phyloP scores from a whole-genome alignment of 2,329 filamentous ascomycete genomes.

The Microcera coccophila region DNA sequence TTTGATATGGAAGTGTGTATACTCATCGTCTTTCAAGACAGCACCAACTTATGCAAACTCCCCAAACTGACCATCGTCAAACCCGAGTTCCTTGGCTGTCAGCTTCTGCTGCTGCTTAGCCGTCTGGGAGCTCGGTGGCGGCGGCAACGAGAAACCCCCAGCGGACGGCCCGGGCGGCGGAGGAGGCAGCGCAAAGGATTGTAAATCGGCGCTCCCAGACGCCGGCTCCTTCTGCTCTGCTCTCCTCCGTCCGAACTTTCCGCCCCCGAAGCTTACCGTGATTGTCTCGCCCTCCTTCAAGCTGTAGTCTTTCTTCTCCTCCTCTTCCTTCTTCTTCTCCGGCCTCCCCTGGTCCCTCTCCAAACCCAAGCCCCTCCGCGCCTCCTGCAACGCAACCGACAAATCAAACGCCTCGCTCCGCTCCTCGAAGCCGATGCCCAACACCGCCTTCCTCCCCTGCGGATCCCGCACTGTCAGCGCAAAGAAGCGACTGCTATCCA shows the following conservation, averaged over 20 bases:
- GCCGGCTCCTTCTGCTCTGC: constrained; percentile 27
- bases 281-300: constrained; percentile 89
- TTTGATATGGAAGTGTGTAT: neutral
- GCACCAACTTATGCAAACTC: constrained; percentile 70
- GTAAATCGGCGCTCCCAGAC: constrained; percentile 29
- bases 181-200: constrained; percentile 70
- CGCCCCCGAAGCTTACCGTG: constrained; percentile 69
- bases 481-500: constrained; percentile 81
- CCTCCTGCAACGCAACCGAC: constrained; percentile 73
- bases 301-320: constrained; percentile 62
- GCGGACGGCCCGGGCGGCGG: constrained; percentile 51
- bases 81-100: constrained; percentile 65
- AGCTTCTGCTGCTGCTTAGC: constrained; percentile 55
- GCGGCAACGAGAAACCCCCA: constrained; percentile 55
- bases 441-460: constrained; percentile 68
- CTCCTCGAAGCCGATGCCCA: constrained; percentile 87
- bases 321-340: constrained; percentile 31
- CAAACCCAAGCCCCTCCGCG: constrained; percentile 64
- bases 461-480: constrained; percentile 75
- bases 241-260: constrained; percentile 49
- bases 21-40: too few relatives aligned
- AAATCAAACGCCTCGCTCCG: constrained; percentile 84
- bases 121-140: constrained; percentile 61
- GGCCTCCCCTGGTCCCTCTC: constrained; percentile 35
- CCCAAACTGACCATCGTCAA: constrained; percentile 84